A percentile compares a stretch with the other conserved stretches of the same genome.
Conservation (phyloP, 345 rosid species). For the Arabis hirsuta region DNA sequence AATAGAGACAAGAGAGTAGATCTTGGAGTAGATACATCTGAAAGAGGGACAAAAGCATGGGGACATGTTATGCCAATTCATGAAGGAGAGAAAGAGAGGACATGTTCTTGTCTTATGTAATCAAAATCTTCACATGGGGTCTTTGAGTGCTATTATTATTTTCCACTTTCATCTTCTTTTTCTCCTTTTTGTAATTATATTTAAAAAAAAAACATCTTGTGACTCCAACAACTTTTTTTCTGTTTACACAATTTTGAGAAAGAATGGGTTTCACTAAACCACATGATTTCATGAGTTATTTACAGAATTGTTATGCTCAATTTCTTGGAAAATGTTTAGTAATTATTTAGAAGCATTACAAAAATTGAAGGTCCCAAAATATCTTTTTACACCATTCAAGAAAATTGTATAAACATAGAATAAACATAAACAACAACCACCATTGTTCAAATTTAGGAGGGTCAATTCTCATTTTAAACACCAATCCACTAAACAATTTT, state of each 20-base stretch:
- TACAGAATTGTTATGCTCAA: constrained; percentile 15
- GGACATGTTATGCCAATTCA: constrained; percentile 47
- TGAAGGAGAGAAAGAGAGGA: constrained; percentile 30
- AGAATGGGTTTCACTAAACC: constrained; percentile 2
- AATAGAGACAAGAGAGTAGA: constrained; percentile 40
- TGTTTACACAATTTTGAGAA: neutral
- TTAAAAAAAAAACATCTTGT: neutral
- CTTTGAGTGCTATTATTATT: constrained; percentile 37
- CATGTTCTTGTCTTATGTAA: constrained; percentile 45
- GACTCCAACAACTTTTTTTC: constrained; percentile 21
- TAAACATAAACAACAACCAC: constrained; percentile 9
- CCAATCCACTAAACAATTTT: neutral
- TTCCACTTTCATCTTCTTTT: constrained; percentile 1
- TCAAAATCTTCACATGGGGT: constrained; percentile 44
- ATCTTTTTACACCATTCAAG: constrained; percentile 40
- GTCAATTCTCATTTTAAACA: constrained; percentile 24
- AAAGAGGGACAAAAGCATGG: constrained; percentile 40
- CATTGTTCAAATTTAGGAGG: constrained; percentile 35
- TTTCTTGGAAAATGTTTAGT: constrained; percentile 22
- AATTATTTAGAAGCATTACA: neutral
- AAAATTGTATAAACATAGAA: constrained; percentile 32
- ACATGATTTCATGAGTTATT: constrained; percentile 9
- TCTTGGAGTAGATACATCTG: constrained; percentile 42
- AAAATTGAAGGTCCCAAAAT: constrained; percentile 41
- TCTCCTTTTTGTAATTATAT: constrained; percentile 10